Evolutionary conservation across 2,329 filamentous ascomycete genomes (phyloP).

Genomic region (Neonectria faginata): DNA sequence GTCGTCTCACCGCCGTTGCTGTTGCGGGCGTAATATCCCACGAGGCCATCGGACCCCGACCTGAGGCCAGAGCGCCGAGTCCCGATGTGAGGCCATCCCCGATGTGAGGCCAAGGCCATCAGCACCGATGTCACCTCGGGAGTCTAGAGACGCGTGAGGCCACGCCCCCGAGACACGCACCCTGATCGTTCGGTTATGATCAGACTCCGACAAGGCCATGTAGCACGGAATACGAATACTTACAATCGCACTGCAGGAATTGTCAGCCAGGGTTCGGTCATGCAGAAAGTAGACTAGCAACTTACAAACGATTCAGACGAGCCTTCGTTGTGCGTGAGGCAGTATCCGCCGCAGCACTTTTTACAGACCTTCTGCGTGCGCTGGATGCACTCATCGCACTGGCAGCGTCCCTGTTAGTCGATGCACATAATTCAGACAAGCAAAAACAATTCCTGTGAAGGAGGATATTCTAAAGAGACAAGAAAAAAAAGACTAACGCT

Average conservation of each 20-base stretch:
- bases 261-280: slow-evolving; percentile 45
- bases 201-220: not conserved
- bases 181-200: slow-evolving; percentile 41
- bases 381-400: slow-evolving; percentile 82
- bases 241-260: slow-evolving; percentile 60
- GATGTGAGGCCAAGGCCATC: slow-evolving; percentile 4
- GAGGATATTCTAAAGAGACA: slow-evolving; percentile 17
- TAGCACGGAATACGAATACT: slow-evolving; percentile 37
- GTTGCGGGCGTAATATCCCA: not conserved
- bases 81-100: slow-evolving; percentile 5
- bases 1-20: not conserved
- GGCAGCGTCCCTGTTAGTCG: slow-evolving; percentile 25
- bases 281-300: slow-evolving; percentile 23
- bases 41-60: not conserved
- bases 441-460: not conserved
- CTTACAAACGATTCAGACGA: slow-evolving; percentile 73
- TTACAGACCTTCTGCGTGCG: slow-evolving; percentile 77
- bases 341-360: slow-evolving; percentile 83
- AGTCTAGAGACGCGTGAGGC: slow-evolving; percentile 46
- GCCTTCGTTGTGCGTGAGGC: slow-evolving; percentile 84
- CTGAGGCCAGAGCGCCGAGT: slow-evolving; percentile 8
- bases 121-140: slow-evolving; percentile 7
- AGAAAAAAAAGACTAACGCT: slow-evolving; percentile 67
- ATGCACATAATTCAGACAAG: not conserved
- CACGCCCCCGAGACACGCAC: slow-evolving; percentile 52